Percentiles rank a stretch among this genome's conserved stretches.
Evolutionary conservation across 2,329 filamentous ascomycete genomes (phyloP).

Genomic region (Sclerotinia spermophila): DNA sequence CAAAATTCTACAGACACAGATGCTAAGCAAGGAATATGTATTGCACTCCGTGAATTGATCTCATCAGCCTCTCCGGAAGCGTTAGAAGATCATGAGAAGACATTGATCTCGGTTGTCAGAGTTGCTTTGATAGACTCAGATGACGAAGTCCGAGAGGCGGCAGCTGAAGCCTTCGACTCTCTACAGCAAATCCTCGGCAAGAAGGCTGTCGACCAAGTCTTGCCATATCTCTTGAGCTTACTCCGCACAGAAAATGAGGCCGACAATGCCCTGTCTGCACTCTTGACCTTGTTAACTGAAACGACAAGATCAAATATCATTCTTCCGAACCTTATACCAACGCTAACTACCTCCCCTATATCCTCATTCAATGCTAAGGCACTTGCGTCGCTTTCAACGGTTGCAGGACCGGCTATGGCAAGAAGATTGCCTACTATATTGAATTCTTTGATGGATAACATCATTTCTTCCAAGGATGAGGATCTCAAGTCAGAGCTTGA

Average conservation of each 20-base stretch:
- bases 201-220: constrained; percentile 88
- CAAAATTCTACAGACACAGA: constrained; percentile 86
- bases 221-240: constrained; percentile 88
- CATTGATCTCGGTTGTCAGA: constrained; percentile 88
- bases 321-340: constrained; percentile 91
- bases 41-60: constrained; percentile 91
- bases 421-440: constrained; percentile 84
- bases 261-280: constrained; percentile 85
- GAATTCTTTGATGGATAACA: constrained; percentile 91
- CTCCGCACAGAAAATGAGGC: constrained; percentile 81
- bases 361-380: constrained; percentile 93
- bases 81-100: constrained; percentile 91
- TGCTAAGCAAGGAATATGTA: constrained; percentile 94
- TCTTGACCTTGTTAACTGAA: constrained; percentile 91
- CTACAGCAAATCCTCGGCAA: constrained; percentile 92
- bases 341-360: constrained; percentile 84
- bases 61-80: constrained; percentile 82
- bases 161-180: constrained; percentile 94
- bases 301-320: constrained; percentile 94
- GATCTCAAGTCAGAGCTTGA: constrained; percentile 69
- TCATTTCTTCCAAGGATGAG: constrained; percentile 75
- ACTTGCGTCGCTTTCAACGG: constrained; percentile 85
- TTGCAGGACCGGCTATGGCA: constrained; percentile 88
- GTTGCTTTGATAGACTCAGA: constrained; percentile 89
- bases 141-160: constrained; percentile 86